Conservation (phyloP, 345 rosid genomes). For the Toxicodendron radicans region DNA sequence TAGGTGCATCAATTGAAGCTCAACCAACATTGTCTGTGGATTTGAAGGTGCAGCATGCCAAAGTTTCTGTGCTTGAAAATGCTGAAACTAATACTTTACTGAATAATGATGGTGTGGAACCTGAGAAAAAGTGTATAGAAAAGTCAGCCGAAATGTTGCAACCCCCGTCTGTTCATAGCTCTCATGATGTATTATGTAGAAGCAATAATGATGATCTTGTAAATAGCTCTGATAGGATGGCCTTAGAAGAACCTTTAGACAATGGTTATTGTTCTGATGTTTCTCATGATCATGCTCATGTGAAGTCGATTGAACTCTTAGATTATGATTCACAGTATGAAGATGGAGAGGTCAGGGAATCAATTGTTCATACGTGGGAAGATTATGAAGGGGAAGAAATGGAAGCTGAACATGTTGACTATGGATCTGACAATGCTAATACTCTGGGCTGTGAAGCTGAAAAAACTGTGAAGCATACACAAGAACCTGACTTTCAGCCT, state of each 20-base stretch:
- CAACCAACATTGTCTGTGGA: constrained; percentile 9
- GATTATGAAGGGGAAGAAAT: constrained; percentile 18
- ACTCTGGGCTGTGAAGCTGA: constrained; percentile 14
- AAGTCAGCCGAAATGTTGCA: constrained; percentile 1
- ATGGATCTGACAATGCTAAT: constrained; percentile 18
- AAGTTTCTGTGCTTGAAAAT: neutral
- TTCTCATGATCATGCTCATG: constrained; percentile 5
- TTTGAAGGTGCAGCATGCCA: neutral
- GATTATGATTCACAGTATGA: constrained; percentile 27
- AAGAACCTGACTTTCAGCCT: constrained; percentile 13
- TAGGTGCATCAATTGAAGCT: neutral
- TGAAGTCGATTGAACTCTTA: neutral
- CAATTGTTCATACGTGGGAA: constrained; percentile 20
- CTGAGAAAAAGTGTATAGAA: neutral
- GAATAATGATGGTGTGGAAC: neutral
- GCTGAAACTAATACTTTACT: constrained; percentile 3
- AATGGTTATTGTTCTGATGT: constrained; percentile 7
- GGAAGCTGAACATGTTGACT: constrained; percentile 18
- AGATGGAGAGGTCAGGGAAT: constrained; percentile 30
- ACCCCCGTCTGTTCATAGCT: neutral
- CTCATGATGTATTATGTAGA: neutral
- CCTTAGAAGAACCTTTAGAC: constrained; percentile 12
- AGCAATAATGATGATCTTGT: constrained; percentile 3
- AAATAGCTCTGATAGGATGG: constrained; percentile 8
- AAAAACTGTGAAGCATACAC: constrained; percentile 6